Percentiles rank a stretch among this genome's conserved stretches.
Conservation (phyloP, 1,284 basidiomycete species). For the Phaffia rhodozyma region DNA sequence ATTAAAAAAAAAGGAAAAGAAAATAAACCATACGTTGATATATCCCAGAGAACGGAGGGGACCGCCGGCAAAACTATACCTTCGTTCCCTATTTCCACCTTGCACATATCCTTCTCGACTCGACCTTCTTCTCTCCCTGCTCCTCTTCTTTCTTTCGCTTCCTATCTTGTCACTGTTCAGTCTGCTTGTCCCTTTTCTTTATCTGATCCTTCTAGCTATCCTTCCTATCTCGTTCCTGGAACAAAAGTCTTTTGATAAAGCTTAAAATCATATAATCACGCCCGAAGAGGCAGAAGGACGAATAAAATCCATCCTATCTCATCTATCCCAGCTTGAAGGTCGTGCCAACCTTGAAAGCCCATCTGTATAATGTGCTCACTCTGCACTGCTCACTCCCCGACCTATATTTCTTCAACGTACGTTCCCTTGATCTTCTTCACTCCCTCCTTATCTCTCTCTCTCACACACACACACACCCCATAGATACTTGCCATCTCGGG, state of each 20-base stretch:
- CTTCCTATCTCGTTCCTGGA: not conserved
- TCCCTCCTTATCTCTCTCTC: too few species aligned
- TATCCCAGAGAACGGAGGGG: not conserved
- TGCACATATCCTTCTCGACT: not conserved
- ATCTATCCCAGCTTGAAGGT: too few species aligned
- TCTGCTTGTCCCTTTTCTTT: not conserved
- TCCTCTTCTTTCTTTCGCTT: not conserved
- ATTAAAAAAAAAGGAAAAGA: not conserved
- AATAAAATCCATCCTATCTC: too few species aligned
- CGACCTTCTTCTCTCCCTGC: not conserved
- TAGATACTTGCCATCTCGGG: too few species aligned
- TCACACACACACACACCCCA: too few species aligned
- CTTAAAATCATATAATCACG: constrained; percentile 1
- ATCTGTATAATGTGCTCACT: too few species aligned
- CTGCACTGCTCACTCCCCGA: too few species aligned
- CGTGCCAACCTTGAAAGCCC: too few species aligned
- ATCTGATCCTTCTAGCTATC: not conserved
- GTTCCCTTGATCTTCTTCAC: too few species aligned
- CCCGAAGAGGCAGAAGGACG: too few species aligned
- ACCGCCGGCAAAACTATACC: too few species aligned
- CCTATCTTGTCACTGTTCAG: not conserved
- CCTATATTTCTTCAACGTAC: too few species aligned
- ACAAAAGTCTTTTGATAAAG: constrained; percentile 3
- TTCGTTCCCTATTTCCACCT: not conserved
- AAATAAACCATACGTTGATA: not conserved